A percentile compares a stretch with the other conserved stretches of the same genome.
These are phyloP conservation scores for Opeltia flavorubescens DNA, from an alignment of 495 filamentous ascomycete species.

Conservation along the genomic window DNA sequence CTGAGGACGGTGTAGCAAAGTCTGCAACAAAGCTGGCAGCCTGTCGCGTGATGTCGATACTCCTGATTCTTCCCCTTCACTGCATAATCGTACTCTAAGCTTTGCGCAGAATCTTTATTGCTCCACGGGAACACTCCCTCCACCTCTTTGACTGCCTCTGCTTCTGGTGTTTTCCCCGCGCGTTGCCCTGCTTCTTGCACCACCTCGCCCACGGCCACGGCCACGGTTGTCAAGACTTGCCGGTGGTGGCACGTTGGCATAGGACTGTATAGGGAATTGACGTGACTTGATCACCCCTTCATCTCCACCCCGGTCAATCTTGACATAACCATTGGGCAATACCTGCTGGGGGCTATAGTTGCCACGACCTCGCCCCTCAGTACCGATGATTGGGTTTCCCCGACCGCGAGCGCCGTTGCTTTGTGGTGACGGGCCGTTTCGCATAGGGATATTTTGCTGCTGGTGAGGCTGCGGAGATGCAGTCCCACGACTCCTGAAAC, in stretches of 20 bases:
- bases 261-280: constrained; percentile 43
- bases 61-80: too few relatives aligned
- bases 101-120: constrained; percentile 3
- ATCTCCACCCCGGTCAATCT: constrained; percentile 35
- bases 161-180: not conserved
- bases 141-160: not conserved
- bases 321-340: constrained; percentile 34
- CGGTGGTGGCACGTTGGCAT: constrained; percentile 69
- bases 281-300: constrained; percentile 37
- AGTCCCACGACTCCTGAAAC: constrained; percentile 15
- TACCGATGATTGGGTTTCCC: constrained; percentile 22
- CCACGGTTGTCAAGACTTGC: constrained; percentile 42
- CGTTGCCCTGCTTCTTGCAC: constrained; percentile 8
- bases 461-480: constrained; percentile 24
- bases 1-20: too few relatives aligned
- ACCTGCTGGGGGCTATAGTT: constrained; percentile 16
- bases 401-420: constrained; percentile 10
- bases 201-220: constrained; percentile 23
- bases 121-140: constrained; percentile 7
- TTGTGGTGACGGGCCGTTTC: constrained; percentile 17
- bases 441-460: constrained; percentile 16
- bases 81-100: too few relatives aligned
- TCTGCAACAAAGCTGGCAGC: too few relatives aligned
- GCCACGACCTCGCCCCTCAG: constrained; percentile 18
- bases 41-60: too few relatives aligned